Evolutionary conservation across 176 grass and related monocot species (phyloP).

Genomic region (Oryza glaberrima): DNA sequence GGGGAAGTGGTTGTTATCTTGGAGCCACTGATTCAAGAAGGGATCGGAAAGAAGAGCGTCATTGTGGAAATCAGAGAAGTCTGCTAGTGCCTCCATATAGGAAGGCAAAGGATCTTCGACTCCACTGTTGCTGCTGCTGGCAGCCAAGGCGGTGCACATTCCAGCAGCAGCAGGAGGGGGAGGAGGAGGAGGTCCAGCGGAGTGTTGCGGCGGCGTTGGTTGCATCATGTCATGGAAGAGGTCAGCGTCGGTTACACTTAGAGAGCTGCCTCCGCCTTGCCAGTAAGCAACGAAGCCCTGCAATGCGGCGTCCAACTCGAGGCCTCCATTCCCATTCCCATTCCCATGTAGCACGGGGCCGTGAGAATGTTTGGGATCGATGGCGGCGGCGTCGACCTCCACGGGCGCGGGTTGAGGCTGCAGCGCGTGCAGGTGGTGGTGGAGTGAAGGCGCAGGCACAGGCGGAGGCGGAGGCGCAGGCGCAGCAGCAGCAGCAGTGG

Average conservation of each 20-base stretch:
- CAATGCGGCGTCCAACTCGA: constrained; percentile 26
- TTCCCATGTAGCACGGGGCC: background rate
- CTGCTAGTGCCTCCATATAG: constrained; percentile 43
- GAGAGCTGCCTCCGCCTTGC: constrained; percentile 19
- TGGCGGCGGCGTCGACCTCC: too few species aligned
- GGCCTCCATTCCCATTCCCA: background rate
- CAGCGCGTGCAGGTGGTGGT: background rate
- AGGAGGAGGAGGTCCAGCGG: background rate
- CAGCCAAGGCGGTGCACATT: constrained; percentile 28
- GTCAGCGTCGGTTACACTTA: background rate
- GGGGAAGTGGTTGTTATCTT: constrained; percentile 32
- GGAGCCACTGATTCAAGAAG: constrained; percentile 48
- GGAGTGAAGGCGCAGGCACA: background rate
- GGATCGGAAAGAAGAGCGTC: constrained; percentile 39
- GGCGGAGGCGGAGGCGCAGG: background rate
- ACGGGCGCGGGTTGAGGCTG: background rate
- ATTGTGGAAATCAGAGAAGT: constrained; percentile 44
- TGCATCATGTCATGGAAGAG: constrained; percentile 25
- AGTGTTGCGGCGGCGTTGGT: constrained; percentile 14
- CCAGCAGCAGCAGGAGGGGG: background rate
- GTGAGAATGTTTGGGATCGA: background rate
- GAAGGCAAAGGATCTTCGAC: constrained; percentile 60
- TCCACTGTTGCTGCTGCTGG: constrained; percentile 45
- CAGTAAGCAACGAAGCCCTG: constrained; percentile 36
- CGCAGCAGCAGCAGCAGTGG: background rate